Evolutionary conservation across 2,329 filamentous ascomycete genomes (phyloP).

Genomic region (Exophiala bonariae): DNA sequence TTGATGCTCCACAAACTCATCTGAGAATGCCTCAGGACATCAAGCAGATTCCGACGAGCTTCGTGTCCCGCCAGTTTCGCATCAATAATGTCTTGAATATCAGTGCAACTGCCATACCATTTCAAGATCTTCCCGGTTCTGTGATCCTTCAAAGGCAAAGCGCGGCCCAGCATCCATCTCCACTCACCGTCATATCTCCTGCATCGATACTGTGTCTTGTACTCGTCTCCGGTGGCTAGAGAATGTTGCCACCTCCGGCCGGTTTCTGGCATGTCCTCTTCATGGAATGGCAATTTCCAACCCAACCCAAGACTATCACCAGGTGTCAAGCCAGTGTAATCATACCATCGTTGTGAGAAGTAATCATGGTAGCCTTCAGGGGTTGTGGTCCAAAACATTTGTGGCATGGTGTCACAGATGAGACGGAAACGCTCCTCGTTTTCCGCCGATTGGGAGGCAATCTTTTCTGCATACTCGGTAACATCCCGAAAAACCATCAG

Average conservation of each 20-base stretch:
- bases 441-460: conserved; percentile 67
- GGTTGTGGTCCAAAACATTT: conserved; percentile 72
- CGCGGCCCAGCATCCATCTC: conserved; percentile 77
- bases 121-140: conserved; percentile 69
- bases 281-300: conserved; percentile 67
- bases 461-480: conserved; percentile 67
- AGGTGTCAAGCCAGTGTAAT: conserved; percentile 69
- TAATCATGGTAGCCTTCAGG: conserved; percentile 69
- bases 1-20: conserved; percentile 77
- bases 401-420: conserved; percentile 73
- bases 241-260: conserved; percentile 61
- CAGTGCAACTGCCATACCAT: conserved; percentile 80
- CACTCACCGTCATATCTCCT: conserved; percentile 66
- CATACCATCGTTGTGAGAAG: conserved; percentile 75
- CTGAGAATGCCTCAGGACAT: conserved; percentile 72
- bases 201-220: conserved; percentile 70
- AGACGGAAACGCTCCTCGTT: conserved; percentile 74
- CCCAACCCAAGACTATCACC: conserved; percentile 63
- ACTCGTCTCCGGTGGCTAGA: conserved; percentile 67
- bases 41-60: conserved; percentile 68
- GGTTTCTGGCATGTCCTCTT: conserved; percentile 65
- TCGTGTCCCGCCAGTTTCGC: conserved; percentile 65
- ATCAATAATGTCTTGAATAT: conserved; percentile 73
- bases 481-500: conserved; percentile 72
- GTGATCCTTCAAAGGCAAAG: conserved; percentile 65